A percentile compares a stretch with the other conserved stretches of the same genome.
These are phyloP conservation scores for Ricinus communis DNA, from an alignment of 345 rosid species.

Conservation along the genomic window DNA sequence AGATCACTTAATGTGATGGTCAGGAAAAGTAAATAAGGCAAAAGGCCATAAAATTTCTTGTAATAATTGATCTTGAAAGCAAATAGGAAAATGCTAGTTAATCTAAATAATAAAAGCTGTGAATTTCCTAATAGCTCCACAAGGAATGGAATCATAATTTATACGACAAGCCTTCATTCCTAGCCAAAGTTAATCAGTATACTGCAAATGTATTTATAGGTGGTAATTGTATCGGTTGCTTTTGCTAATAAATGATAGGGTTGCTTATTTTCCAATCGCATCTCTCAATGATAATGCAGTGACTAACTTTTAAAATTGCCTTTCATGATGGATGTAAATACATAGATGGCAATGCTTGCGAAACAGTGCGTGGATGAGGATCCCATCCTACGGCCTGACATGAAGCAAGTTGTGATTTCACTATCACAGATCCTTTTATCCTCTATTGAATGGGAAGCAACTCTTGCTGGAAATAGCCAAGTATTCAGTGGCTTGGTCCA, in stretches of 20 bases:
- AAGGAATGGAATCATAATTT: too few species aligned
- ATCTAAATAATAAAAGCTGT: neutral
- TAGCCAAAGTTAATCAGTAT: too few species aligned
- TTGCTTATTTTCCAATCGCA: too few species aligned
- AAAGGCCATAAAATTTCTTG: too few species aligned
- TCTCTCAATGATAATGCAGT: neutral
- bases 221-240: neutral
- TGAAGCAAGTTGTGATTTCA: conserved; percentile 89
- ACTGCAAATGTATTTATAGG: neutral
- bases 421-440: conserved; percentile 87
- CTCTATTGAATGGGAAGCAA: conserved; percentile 98
- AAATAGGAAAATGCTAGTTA: neutral
- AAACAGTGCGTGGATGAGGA: conserved; percentile 95
- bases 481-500: conserved; percentile 96
- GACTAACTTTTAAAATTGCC: conserved; percentile 11
- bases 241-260: too few species aligned
- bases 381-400: conserved; percentile 86
- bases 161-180: too few species aligned
- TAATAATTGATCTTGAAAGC: too few species aligned
- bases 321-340: conserved; percentile 2
- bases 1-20: neutral
- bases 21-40: neutral
- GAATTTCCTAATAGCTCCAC: neutral
- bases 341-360: conserved; percentile 79
- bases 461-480: conserved; percentile 95